Base-by-base conservation (phyloP, 2,329 filamentous ascomycete genomes). In the Colletotrichum lini region DNA sequence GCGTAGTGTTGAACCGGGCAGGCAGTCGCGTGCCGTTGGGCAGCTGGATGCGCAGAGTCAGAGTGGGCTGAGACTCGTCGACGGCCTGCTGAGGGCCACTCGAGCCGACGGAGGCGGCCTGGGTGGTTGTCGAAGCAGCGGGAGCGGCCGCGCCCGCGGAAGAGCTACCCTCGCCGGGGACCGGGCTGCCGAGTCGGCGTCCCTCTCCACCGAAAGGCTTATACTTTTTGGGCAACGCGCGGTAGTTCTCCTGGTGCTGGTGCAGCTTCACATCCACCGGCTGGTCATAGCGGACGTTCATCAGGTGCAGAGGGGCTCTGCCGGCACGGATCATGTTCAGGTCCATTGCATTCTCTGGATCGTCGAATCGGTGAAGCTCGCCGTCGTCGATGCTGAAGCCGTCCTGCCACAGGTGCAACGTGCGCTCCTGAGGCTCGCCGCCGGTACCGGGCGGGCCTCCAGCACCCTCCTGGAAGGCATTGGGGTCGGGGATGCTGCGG, bases 321-420 rank as follows among this genome's bases (percentile, higher is more conserved):
- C 94, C 94, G 23, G 89, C 87, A 72, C 93, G 90, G 76, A 96
- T 96, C 86, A 95, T 92, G 69, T 90, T 86, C 54, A 96, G 85
- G 64, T 93, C 92, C 60, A 87, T 86, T 40, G 91, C 89, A 79
- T 96, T 95, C 40, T 87, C 87, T 0, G 93, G 93, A 79, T 96
- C 93, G 76, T 95, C 92, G 78, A 94, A 96, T 67, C 93, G 90
- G 79, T 89, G 91, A 47, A 96, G 88, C 57, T 91, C 89, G 38
- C 94, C 94, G 77, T 96, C 93, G 71, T 95, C 94, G 72, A 97
- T 91, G 74, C 93, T 96, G 83, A 96, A 96, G 16, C 94, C 94
- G 78, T 97, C 92, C 52, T 88, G 87, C 94, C 94, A 97, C 54
- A 96, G 87, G 77, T 96, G 94, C 64, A 97, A 86, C 13, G 90